A percentile compares a stretch with the other conserved stretches of the same genome.
Evolutionary conservation across 129 eudicot genomes (phyloP).

Genomic region (Escallonia herrerae): DNA sequence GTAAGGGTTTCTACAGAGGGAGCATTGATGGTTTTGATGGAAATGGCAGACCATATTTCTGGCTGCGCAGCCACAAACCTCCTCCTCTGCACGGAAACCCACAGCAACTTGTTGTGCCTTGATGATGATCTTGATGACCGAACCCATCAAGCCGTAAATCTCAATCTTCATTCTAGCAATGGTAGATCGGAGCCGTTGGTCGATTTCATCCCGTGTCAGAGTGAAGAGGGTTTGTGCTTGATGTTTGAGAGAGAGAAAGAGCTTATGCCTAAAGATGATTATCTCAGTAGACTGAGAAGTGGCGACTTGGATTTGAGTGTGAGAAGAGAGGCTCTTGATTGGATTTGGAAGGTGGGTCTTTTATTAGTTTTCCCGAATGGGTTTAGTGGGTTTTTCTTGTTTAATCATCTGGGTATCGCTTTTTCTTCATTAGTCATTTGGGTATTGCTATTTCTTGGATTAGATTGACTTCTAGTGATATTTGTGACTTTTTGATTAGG

Average conservation of each 20-base stretch:
- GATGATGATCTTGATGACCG: conserved; percentile 23
- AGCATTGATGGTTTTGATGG: background rate
- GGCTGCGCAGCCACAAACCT: conserved; percentile 27
- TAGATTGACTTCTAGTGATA: background rate
- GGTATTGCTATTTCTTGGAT: background rate
- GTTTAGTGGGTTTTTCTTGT: conserved; percentile 4
- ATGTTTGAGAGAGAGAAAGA: conserved; percentile 40
- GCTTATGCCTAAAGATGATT: conserved; percentile 42
- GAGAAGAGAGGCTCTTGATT: conserved; percentile 43
- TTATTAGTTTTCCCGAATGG: background rate
- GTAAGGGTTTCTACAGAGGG: conserved; percentile 12
- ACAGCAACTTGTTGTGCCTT: conserved; percentile 22
- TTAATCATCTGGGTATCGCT: background rate
- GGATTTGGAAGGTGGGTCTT: conserved; percentile 41
- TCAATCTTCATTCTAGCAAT: conserved; percentile 12
- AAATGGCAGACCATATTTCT: conserved; percentile 31
- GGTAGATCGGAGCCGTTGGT: conserved; percentile 18
- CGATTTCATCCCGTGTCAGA: conserved; percentile 10
- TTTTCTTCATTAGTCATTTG: background rate
- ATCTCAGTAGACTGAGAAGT: conserved; percentile 30
- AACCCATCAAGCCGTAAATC: background rate
- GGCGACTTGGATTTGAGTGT: conserved; percentile 48
- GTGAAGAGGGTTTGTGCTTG: conserved; percentile 27
- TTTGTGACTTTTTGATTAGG: background rate
- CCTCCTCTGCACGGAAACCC: conserved; percentile 30